phyloP scores from a whole-genome alignment of 306 rosid genomes.

The Urtica urens region DNA sequence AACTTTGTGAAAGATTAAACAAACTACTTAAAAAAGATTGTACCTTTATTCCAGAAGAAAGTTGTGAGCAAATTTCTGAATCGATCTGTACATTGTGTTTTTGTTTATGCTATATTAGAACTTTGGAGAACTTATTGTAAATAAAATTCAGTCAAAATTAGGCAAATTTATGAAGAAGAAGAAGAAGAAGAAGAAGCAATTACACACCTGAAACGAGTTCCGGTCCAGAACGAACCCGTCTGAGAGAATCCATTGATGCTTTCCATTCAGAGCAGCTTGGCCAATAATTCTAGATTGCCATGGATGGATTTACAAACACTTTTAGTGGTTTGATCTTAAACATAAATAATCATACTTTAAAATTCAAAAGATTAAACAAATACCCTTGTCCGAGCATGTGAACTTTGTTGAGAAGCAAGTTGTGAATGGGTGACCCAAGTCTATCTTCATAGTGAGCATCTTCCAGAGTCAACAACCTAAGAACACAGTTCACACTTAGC shows the following conservation, averaged over 20 bases:
- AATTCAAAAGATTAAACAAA: too few species aligned
- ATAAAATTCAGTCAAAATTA: too few species aligned
- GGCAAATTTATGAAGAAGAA: background rate
- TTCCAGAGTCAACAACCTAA: slow-evolving; percentile 61
- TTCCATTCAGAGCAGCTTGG: slow-evolving; percentile 61
- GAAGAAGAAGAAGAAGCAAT: slow-evolving; percentile 1
- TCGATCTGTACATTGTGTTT: slow-evolving; percentile 32
- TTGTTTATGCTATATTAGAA: too few species aligned
- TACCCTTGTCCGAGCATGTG: slow-evolving; percentile 82
- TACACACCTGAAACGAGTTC: slow-evolving; percentile 39
- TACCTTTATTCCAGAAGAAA: slow-evolving; percentile 76
- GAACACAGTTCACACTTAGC: slow-evolving; percentile 14
- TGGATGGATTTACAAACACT: too few species aligned
- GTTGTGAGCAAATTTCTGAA: slow-evolving; percentile 36
- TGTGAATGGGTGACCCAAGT: slow-evolving; percentile 31
- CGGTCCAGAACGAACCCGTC: slow-evolving; percentile 27
- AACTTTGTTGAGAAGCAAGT: slow-evolving; percentile 43
- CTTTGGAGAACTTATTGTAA: too few species aligned
- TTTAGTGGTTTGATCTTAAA: too few species aligned
- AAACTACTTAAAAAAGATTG: background rate
- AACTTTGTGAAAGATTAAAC: slow-evolving; percentile 6
- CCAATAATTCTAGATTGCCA: slow-evolving; percentile 50
- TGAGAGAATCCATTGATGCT: slow-evolving; percentile 56
- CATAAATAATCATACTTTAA: too few species aligned
- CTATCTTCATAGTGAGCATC: slow-evolving; percentile 55